Evolutionary conservation across 2,329 filamentous ascomycete species (phyloP), one percentile per base, ranked within the genome.

Genomic region (Teratosphaeria epicoccoides): DNA sequence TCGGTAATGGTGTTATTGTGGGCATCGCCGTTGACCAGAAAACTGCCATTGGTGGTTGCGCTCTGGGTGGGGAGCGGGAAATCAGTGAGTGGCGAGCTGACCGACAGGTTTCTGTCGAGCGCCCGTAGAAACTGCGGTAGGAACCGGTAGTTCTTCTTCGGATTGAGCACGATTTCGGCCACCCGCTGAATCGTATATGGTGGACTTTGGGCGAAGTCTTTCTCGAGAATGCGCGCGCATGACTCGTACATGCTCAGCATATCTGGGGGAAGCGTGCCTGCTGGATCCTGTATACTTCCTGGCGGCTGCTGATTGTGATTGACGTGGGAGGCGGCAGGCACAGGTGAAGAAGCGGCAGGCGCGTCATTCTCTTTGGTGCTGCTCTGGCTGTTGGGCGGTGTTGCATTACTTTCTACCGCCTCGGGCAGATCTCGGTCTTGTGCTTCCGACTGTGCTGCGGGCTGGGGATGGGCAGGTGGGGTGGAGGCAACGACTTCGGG

Each of bases 131-230:
- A 98, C 10, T 89, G 79, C 0, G 87, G 82, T 2, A 97, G 77
- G 49, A 83, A 85, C 55, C 80, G 82, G 73, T 97, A 96, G 70
- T 95, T 86, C 51, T 78, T 77, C 54, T 76, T 84, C 1, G 93
- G 93, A 24, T 76, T 71, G 29, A 95, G 75, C 4, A 95, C 74
- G 25, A 97, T 83, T 73, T 98, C 93, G 22, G 89, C 82, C 22
- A 98, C 79, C 37, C 93, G 85, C 71, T 98, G 93, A 55, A 96
- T 80, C 2, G 93, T 97, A 67, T 97, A 88, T 0, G 93, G 93
- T 1, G 93, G 91, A 60, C 86, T 80, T 2, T 75, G 73, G 22
- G 79, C 66, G 69, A 98, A 98, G 58, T 78, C 79, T 2, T 55
- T 51, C 26, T 64, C 61, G n/a, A 69, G 59, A 4, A 62, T 60